Evolutionary conservation across 1,139 yeast genomes (phyloP).

Genomic region (Wickerhamomyces sp.): DNA sequence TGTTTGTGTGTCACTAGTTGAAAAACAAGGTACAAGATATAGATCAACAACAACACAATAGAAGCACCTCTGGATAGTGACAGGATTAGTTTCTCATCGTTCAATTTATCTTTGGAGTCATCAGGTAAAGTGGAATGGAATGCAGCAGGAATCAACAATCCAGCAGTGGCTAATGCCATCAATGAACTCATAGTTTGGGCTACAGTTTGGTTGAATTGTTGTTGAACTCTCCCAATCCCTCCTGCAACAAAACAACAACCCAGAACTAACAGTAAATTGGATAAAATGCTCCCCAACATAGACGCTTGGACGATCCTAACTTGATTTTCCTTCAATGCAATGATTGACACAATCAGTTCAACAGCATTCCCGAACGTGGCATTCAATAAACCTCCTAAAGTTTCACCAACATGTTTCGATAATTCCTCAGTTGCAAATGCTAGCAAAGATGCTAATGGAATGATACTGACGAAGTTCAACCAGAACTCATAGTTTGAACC

Average conservation of each 20-base stretch:
- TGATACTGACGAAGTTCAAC: slow-evolving; percentile 82
- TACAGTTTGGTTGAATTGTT: slow-evolving; percentile 88
- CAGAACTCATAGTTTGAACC: slow-evolving; percentile 58
- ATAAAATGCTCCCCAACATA: slow-evolving; percentile 90
- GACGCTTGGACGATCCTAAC: slow-evolving; percentile 94
- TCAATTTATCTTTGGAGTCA: slow-evolving; percentile 27
- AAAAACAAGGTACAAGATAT: slow-evolving; percentile 74
- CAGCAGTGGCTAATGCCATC: slow-evolving; percentile 85
- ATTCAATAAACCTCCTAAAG: slow-evolving; percentile 86
- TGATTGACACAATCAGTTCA: slow-evolving; percentile 88
- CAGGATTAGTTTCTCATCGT: slow-evolving; percentile 48
- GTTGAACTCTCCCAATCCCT: slow-evolving; percentile 81
- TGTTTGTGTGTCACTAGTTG: slow-evolving; percentile 83
- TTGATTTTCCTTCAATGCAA: slow-evolving; percentile 82
- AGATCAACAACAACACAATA: slow-evolving; percentile 69
- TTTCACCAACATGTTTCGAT: slow-evolving; percentile 79
- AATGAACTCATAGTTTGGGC: slow-evolving; percentile 97
- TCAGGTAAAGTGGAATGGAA: slow-evolving; percentile 77
- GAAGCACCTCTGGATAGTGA: slow-evolving; percentile 85
- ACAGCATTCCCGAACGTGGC: slow-evolving; percentile 96
- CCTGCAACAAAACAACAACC: slow-evolving; percentile 97
- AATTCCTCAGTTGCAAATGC: slow-evolving; percentile 93
- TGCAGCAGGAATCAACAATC: slow-evolving; percentile 91
- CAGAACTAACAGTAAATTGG: slow-evolving; percentile 79
- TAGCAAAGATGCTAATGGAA: slow-evolving; percentile 85